phyloP scores from a whole-genome alignment of 2,329 filamentous ascomycete species.

The Epichloe brachyelytri region DNA sequence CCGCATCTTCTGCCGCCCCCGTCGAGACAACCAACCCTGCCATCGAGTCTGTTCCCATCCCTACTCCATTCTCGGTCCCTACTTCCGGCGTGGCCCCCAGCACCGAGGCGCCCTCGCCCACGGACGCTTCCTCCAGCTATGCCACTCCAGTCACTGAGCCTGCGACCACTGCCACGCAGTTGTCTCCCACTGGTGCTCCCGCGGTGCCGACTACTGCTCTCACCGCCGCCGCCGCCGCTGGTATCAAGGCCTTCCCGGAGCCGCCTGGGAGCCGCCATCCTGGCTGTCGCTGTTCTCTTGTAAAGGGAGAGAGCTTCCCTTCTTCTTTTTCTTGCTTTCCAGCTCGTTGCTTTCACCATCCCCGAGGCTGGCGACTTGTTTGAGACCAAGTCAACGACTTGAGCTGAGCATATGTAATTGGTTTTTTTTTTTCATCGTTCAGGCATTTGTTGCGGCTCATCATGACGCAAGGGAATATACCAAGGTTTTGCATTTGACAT shows the following conservation, averaged over 20 bases:
- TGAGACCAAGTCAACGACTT: background rate
- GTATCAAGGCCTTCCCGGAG: conserved; percentile 10
- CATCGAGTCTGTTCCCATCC: background rate
- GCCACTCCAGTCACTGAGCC: conserved; percentile 6
- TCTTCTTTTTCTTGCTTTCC: background rate
- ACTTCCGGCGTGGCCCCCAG: conserved; percentile 7
- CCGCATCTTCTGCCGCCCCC: conserved; percentile 10
- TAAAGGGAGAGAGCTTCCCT: conserved; percentile 6
- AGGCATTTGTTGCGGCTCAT: background rate
- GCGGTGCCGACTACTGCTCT: conserved; percentile 16
- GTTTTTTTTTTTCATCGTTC: background rate
- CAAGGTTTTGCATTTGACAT: conserved; percentile 1
- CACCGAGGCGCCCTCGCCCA: background rate
- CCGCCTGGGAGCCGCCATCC: conserved; percentile 13
- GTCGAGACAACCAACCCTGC: conserved; percentile 6
- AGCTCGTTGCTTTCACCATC: background rate
- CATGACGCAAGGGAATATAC: background rate
- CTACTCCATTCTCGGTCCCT: background rate
- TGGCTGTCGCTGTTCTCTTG: conserved; percentile 15
- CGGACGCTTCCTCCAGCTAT: conserved; percentile 3
- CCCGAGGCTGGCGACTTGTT: background rate
- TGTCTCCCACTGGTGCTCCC: conserved; percentile 7
- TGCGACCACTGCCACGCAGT: background rate
- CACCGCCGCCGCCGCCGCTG: conserved; percentile 19
- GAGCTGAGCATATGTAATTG: background rate